Percentiles rank a stretch among this genome's conserved stretches.
Evolutionary conservation across 2,329 filamentous ascomycete species (phyloP).

Genomic region (Nemania bipapillata): DNA sequence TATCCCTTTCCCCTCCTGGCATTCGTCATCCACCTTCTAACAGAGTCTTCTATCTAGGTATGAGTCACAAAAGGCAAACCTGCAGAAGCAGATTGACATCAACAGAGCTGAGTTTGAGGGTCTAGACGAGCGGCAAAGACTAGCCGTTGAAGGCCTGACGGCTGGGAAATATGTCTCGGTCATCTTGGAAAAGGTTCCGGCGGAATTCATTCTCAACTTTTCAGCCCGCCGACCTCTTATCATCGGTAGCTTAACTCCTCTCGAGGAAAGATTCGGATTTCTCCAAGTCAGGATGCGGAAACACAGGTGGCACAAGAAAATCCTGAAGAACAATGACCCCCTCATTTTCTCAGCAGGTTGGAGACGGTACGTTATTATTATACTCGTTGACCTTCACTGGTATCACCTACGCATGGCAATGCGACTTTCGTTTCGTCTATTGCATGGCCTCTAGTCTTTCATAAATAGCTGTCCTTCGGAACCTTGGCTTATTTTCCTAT

Average conservation of each 20-base stretch:
- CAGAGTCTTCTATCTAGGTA: conserved; percentile 23
- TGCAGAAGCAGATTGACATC: conserved; percentile 96
- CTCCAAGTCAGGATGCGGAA: conserved; percentile 96
- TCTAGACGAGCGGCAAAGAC: conserved; percentile 83
- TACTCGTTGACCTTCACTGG: too few relatives aligned
- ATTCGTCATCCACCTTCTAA: background rate
- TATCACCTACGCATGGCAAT: too few relatives aligned
- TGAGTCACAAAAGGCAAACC: conserved; percentile 79
- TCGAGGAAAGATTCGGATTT: conserved; percentile 94
- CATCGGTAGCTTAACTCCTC: conserved; percentile 89
- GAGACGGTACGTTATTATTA: conserved; percentile 74
- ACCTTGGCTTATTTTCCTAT: conserved; percentile 21
- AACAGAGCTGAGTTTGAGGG: conserved; percentile 92
- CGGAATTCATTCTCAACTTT: conserved; percentile 88
- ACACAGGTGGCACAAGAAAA: conserved; percentile 99
- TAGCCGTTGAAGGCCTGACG: conserved; percentile 86
- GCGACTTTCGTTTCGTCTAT: too few relatives aligned
- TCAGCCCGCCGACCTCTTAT: conserved; percentile 84
- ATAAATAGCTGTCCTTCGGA: conserved; percentile 60
- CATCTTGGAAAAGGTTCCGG: conserved; percentile 86
- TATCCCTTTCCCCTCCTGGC: conserved; percentile 54
- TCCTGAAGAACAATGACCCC: conserved; percentile 96
- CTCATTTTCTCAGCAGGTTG: conserved; percentile 97
- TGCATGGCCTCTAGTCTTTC: conserved; percentile 55
- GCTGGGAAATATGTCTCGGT: conserved; percentile 94